Evolutionary conservation across 176 grass and related monocot genomes (phyloP).

Genomic region (Phoenix dactylifera): DNA sequence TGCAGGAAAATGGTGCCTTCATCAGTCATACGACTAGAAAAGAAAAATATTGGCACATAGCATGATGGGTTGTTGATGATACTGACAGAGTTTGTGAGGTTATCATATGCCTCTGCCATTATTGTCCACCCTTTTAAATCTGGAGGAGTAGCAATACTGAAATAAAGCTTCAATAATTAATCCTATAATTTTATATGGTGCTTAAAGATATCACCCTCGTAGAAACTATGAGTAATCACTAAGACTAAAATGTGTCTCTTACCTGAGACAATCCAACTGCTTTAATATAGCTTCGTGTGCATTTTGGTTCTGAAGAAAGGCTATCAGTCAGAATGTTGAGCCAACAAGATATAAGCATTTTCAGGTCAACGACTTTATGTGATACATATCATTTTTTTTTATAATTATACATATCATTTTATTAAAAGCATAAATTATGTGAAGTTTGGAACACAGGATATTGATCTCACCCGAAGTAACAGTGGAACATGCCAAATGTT

Average conservation of each 20-base stretch:
- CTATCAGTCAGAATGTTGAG: too few relatives aligned
- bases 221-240: too few relatives aligned
- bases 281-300: slow-evolving; percentile 88
- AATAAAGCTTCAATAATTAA: slow-evolving; percentile 12
- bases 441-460: neutral
- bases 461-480: slow-evolving; percentile 74
- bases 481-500: slow-evolving; percentile 98
- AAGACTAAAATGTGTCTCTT: slow-evolving; percentile 23
- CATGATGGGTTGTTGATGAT: slow-evolving; percentile 19
- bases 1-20: slow-evolving; percentile 28
- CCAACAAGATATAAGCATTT: too few relatives aligned
- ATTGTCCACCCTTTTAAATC: slow-evolving; percentile 69
- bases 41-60: slow-evolving; percentile 4
- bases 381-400: slow-evolving; percentile 5
- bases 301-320: slow-evolving; percentile 82
- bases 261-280: slow-evolving; percentile 67
- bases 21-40: slow-evolving; percentile 6
- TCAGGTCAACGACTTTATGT: neutral
- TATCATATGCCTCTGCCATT: slow-evolving; percentile 82
- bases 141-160: slow-evolving; percentile 52
- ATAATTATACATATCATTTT: slow-evolving; percentile 7
- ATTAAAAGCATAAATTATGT: slow-evolving; percentile 7
- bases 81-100: slow-evolving; percentile 69
- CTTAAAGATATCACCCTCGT: too few relatives aligned
- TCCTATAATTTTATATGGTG: neutral